Conservation (phyloP, 176 grass and related monocot genomes). For the Oryza australiensis region DNA sequence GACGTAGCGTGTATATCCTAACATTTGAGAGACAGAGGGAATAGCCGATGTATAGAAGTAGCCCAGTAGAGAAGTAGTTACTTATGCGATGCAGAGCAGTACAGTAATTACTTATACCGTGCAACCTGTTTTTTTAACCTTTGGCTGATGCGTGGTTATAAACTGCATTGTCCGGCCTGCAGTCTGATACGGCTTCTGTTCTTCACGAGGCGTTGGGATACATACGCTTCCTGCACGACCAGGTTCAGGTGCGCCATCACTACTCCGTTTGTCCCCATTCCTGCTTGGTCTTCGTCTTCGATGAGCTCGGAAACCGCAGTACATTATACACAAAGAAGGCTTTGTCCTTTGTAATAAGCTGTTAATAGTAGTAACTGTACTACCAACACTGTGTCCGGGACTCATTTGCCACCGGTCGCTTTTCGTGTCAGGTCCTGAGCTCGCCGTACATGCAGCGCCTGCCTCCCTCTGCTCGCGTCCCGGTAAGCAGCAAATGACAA, state of each 20-base stretch:
- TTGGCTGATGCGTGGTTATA: constrained; percentile 45
- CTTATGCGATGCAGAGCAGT: too few relatives aligned
- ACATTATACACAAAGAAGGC: neutral
- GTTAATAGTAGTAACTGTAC: too few relatives aligned
- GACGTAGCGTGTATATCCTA: too few relatives aligned
- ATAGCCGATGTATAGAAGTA: neutral
- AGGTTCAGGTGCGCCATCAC: constrained; percentile 65
- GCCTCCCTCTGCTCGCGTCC: constrained; percentile 50
- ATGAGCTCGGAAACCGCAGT: neutral
- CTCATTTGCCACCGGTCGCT: constrained; percentile 5
- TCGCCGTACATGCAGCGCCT: constrained; percentile 77
- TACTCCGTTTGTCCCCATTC: neutral
- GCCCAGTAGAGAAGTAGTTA: too few relatives aligned
- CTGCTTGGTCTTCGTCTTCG: neutral
- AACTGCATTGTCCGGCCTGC: constrained; percentile 36
- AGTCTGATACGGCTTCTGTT: constrained; percentile 96
- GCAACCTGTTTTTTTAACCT: constrained; percentile 33
- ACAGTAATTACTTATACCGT: constrained; percentile 1
- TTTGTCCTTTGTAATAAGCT: neutral
- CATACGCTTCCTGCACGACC: constrained; percentile 96
- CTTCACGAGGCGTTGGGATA: constrained; percentile 94
- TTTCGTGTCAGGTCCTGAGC: constrained; percentile 75
- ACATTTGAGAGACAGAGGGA: too few relatives aligned
- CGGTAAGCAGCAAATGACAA: constrained; percentile 39
- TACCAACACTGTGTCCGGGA: constrained; percentile 13